Conservation (phyloP, 2,329 filamentous ascomycete species). For the Myriosclerotinia duriaeana region DNA sequence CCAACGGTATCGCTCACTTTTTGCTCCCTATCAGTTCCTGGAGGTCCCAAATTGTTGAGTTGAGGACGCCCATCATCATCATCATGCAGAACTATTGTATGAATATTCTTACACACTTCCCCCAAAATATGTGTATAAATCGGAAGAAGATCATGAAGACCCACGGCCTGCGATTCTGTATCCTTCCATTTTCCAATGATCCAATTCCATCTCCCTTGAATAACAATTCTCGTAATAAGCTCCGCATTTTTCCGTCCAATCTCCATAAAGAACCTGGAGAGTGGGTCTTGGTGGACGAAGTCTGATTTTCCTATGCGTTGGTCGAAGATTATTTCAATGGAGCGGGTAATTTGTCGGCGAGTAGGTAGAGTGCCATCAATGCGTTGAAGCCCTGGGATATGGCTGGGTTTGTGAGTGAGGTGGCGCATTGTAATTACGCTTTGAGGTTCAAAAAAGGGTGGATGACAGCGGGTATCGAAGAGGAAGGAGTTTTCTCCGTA, state of each 20-base stretch:
- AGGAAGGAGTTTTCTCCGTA: slow-evolving; percentile 1
- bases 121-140: not conserved
- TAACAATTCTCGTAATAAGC: not conserved
- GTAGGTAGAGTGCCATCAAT: not conserved
- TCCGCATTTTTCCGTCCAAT: not conserved
- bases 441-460: not conserved
- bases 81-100: not conserved
- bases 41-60: not conserved
- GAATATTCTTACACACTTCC: not conserved
- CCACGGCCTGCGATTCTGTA: not conserved
- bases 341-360: not conserved
- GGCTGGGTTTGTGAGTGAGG: not conserved
- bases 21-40: not conserved
- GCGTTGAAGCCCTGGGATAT: not conserved
- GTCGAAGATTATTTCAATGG: not conserved
- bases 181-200: not conserved
- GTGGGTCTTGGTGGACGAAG: not conserved
- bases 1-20: not conserved
- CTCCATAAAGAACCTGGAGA: not conserved
- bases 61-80: not conserved
- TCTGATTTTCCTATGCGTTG: not conserved
- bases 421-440: not conserved
- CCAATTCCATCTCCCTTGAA: not conserved
- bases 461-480: not conserved
- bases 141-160: slow-evolving; percentile 8